These are phyloP conservation scores for Brassica hybrid DNA, from an alignment of 441 rosid genomes.

Conservation along the genomic window DNA sequence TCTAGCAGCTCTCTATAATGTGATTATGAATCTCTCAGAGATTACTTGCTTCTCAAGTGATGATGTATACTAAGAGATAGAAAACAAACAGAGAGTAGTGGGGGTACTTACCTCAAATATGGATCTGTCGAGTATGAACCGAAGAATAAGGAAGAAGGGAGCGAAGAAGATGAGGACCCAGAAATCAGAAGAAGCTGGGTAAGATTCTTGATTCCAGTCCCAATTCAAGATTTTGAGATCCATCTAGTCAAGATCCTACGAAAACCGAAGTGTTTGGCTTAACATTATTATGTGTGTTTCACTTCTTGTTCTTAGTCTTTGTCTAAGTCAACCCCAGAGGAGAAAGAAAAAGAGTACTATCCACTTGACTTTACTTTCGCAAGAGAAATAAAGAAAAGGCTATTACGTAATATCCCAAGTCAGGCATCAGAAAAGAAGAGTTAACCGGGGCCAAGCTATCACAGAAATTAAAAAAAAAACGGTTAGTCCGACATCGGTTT, in stretches of 20 bases:
- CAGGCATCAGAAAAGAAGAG: background rate
- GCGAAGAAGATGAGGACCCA: background rate
- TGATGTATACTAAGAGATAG: background rate
- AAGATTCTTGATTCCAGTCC: background rate
- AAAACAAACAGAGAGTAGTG: background rate
- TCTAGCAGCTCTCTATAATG: slow-evolving; percentile 58
- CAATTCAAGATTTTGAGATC: background rate
- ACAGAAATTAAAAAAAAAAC: background rate
- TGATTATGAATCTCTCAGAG: too few relatives aligned
- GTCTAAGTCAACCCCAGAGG: background rate
- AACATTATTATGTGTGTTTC: too few relatives aligned
- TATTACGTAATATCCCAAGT: background rate
- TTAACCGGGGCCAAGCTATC: background rate
- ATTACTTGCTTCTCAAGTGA: slow-evolving; percentile 25
- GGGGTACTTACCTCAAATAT: slow-evolving; percentile 66
- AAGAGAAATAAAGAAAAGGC: background rate
- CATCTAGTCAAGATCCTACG: background rate
- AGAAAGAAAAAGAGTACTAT: background rate
- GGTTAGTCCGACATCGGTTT: background rate
- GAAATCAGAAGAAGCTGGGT: background rate
- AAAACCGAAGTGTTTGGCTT: background rate
- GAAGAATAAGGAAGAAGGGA: background rate
- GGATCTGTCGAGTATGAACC: background rate
- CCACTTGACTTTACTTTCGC: slow-evolving; percentile 17
- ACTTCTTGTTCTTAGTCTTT: background rate